phyloP scores from a whole-genome alignment of 2,329 filamentous ascomycete genomes.

The Monosporascus sp. region DNA sequence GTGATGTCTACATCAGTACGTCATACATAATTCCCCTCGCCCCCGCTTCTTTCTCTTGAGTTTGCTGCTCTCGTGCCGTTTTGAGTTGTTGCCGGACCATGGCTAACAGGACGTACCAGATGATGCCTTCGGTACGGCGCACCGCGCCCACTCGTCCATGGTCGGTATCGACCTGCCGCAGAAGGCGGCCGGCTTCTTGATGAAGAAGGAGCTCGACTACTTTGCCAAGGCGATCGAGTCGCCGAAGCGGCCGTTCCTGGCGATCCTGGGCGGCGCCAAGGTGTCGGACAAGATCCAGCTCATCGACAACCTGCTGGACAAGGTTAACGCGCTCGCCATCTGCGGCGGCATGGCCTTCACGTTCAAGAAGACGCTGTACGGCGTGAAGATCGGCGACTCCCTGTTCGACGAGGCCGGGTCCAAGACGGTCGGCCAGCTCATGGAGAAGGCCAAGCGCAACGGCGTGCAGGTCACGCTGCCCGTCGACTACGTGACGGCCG shows the following conservation, averaged over 20 bases:
- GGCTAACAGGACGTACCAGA: slow-evolving; percentile 45
- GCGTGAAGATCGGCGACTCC: slow-evolving; percentile 81
- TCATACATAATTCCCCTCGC: slow-evolving; percentile 10
- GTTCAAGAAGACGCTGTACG: slow-evolving; percentile 98
- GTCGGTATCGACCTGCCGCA: slow-evolving; percentile 93
- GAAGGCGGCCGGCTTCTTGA: slow-evolving; percentile 95
- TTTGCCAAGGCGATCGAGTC: slow-evolving; percentile 94
- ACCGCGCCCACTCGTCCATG: slow-evolving; percentile 99
- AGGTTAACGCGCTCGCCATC: slow-evolving; percentile 95
- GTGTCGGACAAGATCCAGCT: slow-evolving; percentile 99
- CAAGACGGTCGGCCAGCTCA: slow-evolving; percentile 82
- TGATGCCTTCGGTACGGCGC: slow-evolving; percentile 96
- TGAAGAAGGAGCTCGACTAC: slow-evolving; percentile 99
- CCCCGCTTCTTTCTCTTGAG: too few relatives aligned
- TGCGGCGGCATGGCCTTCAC: slow-evolving; percentile 99
- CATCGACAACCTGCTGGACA: slow-evolving; percentile 97
- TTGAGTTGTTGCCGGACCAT: too few relatives aligned
- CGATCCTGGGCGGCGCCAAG: slow-evolving; percentile 97
- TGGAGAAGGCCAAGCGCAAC: slow-evolving; percentile 96
- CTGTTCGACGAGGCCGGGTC: slow-evolving; percentile 91
- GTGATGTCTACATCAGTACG: slow-evolving; percentile 94
- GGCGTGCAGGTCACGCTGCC: slow-evolving; percentile 93
- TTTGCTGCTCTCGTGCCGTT: too few relatives aligned
- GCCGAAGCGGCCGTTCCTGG: slow-evolving; percentile 92
- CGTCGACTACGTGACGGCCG: slow-evolving; percentile 90